Evolutionary conservation across 208 protist species (phyloP), one percentile per base, ranked within the genome.

Genomic region (Naegleria gruberi): DNA sequence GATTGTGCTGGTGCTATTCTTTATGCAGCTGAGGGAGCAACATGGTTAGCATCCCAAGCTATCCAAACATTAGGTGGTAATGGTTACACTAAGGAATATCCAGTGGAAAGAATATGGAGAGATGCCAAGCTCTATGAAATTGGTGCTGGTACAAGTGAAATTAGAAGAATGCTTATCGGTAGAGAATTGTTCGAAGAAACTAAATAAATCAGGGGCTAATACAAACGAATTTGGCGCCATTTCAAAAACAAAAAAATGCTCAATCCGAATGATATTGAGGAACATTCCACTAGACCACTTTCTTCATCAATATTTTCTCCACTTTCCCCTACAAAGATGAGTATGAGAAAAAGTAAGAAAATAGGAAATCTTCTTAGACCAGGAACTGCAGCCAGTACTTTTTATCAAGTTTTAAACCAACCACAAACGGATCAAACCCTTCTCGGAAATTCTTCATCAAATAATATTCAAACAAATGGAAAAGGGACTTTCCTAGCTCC

Each of bases 121-220:
- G 97, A 98, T 89, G 94, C 93, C 42, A 97, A 97, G 94, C 96
- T 98, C 91, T 97, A 96, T 93, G 96, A 96, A 82, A 97, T 98
- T 87, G 97, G 97, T 93, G 97, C 97, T 91, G 96, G 96, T 91
- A 98, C 96, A 2, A 95, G 92, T 81, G 94, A 97, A 93, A 97
- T 98, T 90, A 95, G 97, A 93, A 93, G 95, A 81, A 88, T 95
- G 46, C 94, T 97, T 51, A 95, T 98, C 57, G 89, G 82, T 82
- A 89, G 86, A 77, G 86, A 89, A 45, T 77, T 89, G 30, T 88
- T 65, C 41, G 15, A 51, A 17, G 84, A 88, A 88, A 88, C 84
- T 41, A 65, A 47, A 41, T 88, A 88, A 88, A 85, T n/a, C n/a
- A n/a, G n/a, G n/a, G n/a, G n/a, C n/a, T n/a, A n/a, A n/a, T n/a